Evolutionary conservation across 176 grass and related monocot genomes (phyloP).

Genomic region (Eragrostis nindensis): DNA sequence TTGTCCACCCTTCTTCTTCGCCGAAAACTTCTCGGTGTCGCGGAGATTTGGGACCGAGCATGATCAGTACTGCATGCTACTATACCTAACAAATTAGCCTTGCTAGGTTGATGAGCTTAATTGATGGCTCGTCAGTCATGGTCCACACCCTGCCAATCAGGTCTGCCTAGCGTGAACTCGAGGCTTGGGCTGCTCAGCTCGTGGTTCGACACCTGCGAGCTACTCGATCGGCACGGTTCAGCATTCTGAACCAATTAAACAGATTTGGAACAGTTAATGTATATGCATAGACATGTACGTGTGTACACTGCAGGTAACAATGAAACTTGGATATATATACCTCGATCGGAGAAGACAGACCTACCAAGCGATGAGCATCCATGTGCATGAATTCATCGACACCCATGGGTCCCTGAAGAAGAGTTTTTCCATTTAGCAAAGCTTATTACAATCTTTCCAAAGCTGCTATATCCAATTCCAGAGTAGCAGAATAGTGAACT

Average conservation of each 20-base stretch:
- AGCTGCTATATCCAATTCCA: slow-evolving; percentile 8
- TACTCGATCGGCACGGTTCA: slow-evolving; percentile 70
- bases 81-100: slow-evolving; percentile 41
- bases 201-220: slow-evolving; percentile 70
- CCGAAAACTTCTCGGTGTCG: neutral
- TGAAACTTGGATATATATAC: slow-evolving; percentile 8
- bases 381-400: slow-evolving; percentile 69
- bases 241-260: slow-evolving; percentile 51
- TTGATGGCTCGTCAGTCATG: slow-evolving; percentile 58
- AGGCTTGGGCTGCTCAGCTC: slow-evolving; percentile 84
- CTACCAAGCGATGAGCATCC: slow-evolving; percentile 60
- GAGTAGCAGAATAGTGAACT: slow-evolving; percentile 37
- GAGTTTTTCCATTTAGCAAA: slow-evolving; percentile 33
- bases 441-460: slow-evolving; percentile 27
- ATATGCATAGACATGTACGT: too few relatives aligned
- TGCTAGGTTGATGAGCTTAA: slow-evolving; percentile 30
- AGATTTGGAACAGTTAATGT: neutral
- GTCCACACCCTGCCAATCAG: slow-evolving; percentile 70
- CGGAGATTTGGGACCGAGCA: neutral
- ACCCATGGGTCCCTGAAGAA: slow-evolving; percentile 79
- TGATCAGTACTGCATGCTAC: slow-evolving; percentile 22
- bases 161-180: slow-evolving; percentile 90
- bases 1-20: neutral
- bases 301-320: neutral
- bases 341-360: slow-evolving; percentile 73